Evolutionary conservation across 192 early-diverging fungal species (phyloP).

Genomic region (Spizellomyces sp.): DNA sequence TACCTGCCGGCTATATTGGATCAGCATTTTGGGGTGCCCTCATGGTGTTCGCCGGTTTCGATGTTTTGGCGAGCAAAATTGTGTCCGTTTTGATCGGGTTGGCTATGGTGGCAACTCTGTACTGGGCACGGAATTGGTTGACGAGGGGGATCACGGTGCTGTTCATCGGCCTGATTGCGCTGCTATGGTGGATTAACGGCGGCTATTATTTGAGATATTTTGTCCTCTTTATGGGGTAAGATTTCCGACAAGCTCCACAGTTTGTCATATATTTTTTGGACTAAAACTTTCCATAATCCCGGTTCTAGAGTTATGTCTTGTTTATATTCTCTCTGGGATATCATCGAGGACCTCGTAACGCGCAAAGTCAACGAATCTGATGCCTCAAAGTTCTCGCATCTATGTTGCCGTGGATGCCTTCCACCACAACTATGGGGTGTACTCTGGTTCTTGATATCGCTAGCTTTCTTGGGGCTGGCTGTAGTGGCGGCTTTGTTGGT

Average conservation of each 20-base stretch:
- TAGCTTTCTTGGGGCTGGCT: constrained; percentile 77
- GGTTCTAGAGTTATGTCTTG: constrained; percentile 82
- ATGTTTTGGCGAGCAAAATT: constrained; percentile 82
- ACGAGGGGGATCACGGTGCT: constrained; percentile 77
- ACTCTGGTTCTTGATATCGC: constrained; percentile 86
- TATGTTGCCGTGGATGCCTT: constrained; percentile 66
- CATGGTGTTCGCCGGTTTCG: constrained; percentile 93
- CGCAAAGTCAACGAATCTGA: constrained; percentile 96
- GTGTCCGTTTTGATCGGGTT: constrained; percentile 84
- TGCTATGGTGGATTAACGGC: constrained; percentile 81
- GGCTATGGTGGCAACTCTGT: constrained; percentile 77
- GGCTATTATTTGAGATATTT: constrained; percentile 83
- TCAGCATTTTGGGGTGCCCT: constrained; percentile 87
- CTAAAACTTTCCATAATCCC: not conserved
- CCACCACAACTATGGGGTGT: constrained; percentile 75
- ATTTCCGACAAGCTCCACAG: not conserved
- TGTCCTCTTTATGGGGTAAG: constrained; percentile 89
- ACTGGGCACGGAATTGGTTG: constrained; percentile 90
- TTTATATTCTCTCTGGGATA: constrained; percentile 93
- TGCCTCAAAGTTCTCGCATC: constrained; percentile 72
- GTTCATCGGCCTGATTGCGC: constrained; percentile 78
- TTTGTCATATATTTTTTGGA: constrained; percentile 6
- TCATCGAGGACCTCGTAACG: constrained; percentile 88
- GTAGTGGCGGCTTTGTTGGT: constrained; percentile 79
- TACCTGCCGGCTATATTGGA: constrained; percentile 90